phyloP scores from a whole-genome alignment of 768 basidiomycete species.

The Rhizopogon vulgaris region DNA sequence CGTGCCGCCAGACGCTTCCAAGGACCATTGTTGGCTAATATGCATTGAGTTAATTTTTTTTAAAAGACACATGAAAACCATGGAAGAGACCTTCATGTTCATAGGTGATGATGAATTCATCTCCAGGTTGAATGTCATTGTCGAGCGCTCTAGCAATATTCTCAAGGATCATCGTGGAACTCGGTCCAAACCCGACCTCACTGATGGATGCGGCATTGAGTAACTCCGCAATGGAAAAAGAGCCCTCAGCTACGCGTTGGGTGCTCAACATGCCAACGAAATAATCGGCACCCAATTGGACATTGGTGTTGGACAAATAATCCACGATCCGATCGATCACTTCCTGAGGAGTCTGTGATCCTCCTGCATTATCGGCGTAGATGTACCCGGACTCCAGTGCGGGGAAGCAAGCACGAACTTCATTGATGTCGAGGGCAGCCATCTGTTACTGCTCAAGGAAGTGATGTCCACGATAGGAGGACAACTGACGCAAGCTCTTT shows the following conservation, averaged over 20 bases:
- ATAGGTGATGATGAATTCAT: slow-evolving; percentile 73
- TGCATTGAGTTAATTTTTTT: not conserved
- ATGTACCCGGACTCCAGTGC: slow-evolving; percentile 52
- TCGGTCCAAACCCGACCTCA: slow-evolving; percentile 63
- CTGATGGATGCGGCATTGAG: slow-evolving; percentile 58
- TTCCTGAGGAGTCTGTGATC: slow-evolving; percentile 53
- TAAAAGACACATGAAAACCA: not conserved
- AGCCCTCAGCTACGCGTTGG: slow-evolving; percentile 43
- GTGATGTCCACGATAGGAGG: not conserved
- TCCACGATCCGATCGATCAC: slow-evolving; percentile 58
- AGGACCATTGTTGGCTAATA: slow-evolving; percentile 61
- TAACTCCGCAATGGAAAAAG: slow-evolving; percentile 46
- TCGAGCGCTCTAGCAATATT: slow-evolving; percentile 64
- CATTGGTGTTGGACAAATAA: slow-evolving; percentile 69
- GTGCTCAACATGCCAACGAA: slow-evolving; percentile 49
- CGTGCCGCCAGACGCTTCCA: slow-evolving; percentile 73
- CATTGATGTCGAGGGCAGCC: slow-evolving; percentile 37
- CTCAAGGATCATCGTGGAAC: slow-evolving; percentile 63
- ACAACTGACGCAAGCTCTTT: not conserved
- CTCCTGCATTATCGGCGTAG: slow-evolving; percentile 75
- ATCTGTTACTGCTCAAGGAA: slow-evolving; percentile 5
- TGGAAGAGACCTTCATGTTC: slow-evolving; percentile 65
- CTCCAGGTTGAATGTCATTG: slow-evolving; percentile 43
- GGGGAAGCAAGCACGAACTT: slow-evolving; percentile 58
- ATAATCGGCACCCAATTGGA: slow-evolving; percentile 69